Evolutionary conservation across 2,329 filamentous ascomycete species (phyloP).

Genomic region (Colletotrichum destructivum): DNA sequence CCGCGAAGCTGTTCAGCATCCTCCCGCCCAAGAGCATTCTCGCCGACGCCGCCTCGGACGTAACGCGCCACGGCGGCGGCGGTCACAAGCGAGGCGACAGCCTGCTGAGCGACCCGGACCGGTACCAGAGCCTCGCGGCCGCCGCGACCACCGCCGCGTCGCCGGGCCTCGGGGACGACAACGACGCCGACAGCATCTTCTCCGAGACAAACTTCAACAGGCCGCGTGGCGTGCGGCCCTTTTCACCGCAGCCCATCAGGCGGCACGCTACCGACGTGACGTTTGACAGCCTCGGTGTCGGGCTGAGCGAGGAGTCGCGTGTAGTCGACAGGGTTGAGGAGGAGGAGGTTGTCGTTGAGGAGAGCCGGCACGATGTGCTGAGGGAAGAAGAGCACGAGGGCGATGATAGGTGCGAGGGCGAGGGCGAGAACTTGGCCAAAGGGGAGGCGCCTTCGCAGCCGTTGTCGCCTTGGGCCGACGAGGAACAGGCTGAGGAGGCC

Average conservation of each 20-base stretch:
- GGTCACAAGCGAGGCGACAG: conserved; percentile 67
- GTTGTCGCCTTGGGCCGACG: conserved; percentile 8
- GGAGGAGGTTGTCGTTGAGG: conserved; percentile 14
- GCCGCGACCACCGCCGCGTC: conserved; percentile 61
- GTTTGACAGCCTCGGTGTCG: conserved; percentile 54
- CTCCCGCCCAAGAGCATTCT: conserved; percentile 76
- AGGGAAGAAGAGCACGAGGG: conserved; percentile 31
- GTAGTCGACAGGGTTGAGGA: conserved; percentile 38
- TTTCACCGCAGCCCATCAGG: conserved; percentile 70
- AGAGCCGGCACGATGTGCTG: conserved; percentile 33
- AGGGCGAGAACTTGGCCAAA: too few relatives aligned
- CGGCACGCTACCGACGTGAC: conserved; percentile 59
- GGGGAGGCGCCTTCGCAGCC: too few relatives aligned
- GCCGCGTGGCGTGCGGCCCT: conserved; percentile 69
- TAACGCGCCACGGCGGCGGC: conserved; percentile 48
- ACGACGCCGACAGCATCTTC: conserved; percentile 63
- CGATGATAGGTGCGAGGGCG: neutral
- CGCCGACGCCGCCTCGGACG: conserved; percentile 63
- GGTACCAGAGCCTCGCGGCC: conserved; percentile 72
- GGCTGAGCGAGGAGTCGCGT: conserved; percentile 37
- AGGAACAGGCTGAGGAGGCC: conserved; percentile 3
- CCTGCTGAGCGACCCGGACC: conserved; percentile 65
- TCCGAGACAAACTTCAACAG: conserved; percentile 66
- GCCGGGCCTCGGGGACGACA: conserved; percentile 43
- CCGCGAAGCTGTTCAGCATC: conserved; percentile 73